Evolutionary conservation across 805 yeast species (phyloP).

Genomic region (Nakazawaea sp.): DNA sequence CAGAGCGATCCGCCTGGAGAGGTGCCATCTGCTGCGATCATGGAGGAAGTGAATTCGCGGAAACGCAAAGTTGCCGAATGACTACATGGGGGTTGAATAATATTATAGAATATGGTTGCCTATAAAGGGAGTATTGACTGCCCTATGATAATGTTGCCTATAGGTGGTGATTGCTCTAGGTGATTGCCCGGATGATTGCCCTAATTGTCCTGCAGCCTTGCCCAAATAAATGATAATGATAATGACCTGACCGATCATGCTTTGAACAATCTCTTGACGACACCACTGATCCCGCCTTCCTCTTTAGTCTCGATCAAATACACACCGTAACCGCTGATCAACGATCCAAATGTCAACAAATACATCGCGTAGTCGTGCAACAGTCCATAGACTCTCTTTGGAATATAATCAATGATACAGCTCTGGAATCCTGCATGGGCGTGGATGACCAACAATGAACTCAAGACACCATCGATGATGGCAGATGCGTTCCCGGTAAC

Average conservation of each 20-base stretch:
- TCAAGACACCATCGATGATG: conserved; percentile 69
- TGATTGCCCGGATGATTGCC: no score
- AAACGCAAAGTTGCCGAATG: conserved; percentile 8
- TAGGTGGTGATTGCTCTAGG: no score
- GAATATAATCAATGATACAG: conserved; percentile 91
- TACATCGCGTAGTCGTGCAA: conserved; percentile 66
- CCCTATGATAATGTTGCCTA: no score
- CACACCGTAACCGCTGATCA: conserved; percentile 67
- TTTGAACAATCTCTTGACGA: conserved; percentile 27
- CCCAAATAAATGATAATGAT: no score
- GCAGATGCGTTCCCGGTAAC: conserved; percentile 63
- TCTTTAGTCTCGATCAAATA: conserved; percentile 72
- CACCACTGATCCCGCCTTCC: conserved; percentile 55
- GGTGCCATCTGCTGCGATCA: no score
- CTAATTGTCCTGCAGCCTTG: no score
- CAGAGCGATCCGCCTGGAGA: not conserved
- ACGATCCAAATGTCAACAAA: conserved; percentile 66
- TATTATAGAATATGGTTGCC: not conserved
- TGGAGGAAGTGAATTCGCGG: not conserved
- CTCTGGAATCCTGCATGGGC: conserved; percentile 81
- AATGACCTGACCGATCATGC: no score
- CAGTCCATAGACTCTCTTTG: conserved; percentile 74
- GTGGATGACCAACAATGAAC: conserved; percentile 65
- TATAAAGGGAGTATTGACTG: no score
- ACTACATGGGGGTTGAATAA: not conserved